Percentiles rank a stretch among this genome's conserved stretches.
Conservation (phyloP, 371 early-diverging fungal genomes). For the Nematocida displodere region DNA sequence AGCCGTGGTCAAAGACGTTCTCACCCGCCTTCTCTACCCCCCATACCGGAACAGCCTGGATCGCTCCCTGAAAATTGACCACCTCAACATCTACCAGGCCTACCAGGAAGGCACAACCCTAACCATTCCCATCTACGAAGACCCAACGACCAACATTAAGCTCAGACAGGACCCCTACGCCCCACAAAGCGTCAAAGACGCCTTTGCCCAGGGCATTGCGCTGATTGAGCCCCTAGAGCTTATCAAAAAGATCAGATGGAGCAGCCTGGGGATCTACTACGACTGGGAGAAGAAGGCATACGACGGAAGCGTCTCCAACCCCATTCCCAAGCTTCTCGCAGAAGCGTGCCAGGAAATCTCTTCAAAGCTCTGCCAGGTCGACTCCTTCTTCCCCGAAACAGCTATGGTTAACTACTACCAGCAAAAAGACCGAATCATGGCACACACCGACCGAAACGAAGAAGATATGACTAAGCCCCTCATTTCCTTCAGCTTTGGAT, state of each 20-base stretch:
- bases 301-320: constrained; percentile 61
- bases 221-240: constrained; percentile 18
- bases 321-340: constrained; percentile 10
- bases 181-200: neutral
- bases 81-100: constrained; percentile 6
- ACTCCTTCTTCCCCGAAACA: constrained; percentile 69
- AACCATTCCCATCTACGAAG: neutral
- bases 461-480: constrained; percentile 77
- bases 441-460: constrained; percentile 84
- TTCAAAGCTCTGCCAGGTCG: constrained; percentile 8
- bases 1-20: neutral
- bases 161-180: constrained; percentile 40
- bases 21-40: constrained; percentile 30
- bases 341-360: constrained; percentile 25
- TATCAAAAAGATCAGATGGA: constrained; percentile 70
- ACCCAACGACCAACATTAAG: constrained; percentile 20
- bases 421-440: constrained; percentile 74
- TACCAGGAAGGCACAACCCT: neutral
- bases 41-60: constrained; percentile 50
- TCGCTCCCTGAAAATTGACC: constrained; percentile 20
- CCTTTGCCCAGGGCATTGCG: neutral
- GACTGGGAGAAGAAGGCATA: constrained; percentile 72
- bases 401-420: constrained; percentile 87
- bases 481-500: constrained; percentile 70
- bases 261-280: constrained; percentile 79